phyloP scores from a whole-genome alignment of 2,329 filamentous ascomycete species.

The Lasiodiplodia sp. region DNA sequence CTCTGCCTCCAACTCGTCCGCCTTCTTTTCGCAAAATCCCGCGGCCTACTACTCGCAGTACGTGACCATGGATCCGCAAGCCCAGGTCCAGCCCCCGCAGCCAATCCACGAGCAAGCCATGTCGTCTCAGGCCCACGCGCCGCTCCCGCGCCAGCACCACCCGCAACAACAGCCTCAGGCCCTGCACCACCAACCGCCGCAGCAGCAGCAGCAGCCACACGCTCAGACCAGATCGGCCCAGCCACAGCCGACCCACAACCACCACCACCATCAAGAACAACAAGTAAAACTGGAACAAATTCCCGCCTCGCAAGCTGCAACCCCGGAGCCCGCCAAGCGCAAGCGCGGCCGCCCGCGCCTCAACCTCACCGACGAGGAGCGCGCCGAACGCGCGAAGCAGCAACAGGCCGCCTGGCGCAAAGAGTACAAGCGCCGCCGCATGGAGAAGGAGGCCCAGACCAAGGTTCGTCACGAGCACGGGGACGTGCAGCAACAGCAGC shows the following conservation, averaged over 20 bases:
- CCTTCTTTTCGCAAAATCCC: slow-evolving; percentile 16
- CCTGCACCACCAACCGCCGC: neutral
- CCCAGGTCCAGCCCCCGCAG: slow-evolving; percentile 1
- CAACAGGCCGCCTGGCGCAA: slow-evolving; percentile 29
- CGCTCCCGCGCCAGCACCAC: slow-evolving; percentile 8
- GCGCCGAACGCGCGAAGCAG: slow-evolving; percentile 21
- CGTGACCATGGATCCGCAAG: slow-evolving; percentile 5
- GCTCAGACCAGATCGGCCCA: neutral
- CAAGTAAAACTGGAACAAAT: neutral
- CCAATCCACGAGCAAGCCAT: neutral
- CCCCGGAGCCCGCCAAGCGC: slow-evolving; percentile 19
- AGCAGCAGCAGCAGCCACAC: neutral
- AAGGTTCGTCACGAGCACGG: slow-evolving; percentile 61
- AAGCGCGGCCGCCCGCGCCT: slow-evolving; percentile 30
- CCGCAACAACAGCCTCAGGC: neutral
- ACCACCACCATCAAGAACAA: slow-evolving; percentile 3
- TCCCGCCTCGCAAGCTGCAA: neutral
- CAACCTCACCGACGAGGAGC: slow-evolving; percentile 29
- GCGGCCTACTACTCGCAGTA: slow-evolving; percentile 15
- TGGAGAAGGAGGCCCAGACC: slow-evolving; percentile 54
- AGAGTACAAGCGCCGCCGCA: slow-evolving; percentile 20
- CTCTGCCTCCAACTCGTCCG: neutral
- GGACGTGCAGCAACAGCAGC: slow-evolving; percentile 7
- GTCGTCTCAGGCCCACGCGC: neutral
- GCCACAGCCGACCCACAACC: neutral